Percentiles rank a stretch among this genome's conserved stretches.
phyloP scores from a whole-genome alignment of 768 basidiomycete species.

The Pisolithus microcarpus region DNA sequence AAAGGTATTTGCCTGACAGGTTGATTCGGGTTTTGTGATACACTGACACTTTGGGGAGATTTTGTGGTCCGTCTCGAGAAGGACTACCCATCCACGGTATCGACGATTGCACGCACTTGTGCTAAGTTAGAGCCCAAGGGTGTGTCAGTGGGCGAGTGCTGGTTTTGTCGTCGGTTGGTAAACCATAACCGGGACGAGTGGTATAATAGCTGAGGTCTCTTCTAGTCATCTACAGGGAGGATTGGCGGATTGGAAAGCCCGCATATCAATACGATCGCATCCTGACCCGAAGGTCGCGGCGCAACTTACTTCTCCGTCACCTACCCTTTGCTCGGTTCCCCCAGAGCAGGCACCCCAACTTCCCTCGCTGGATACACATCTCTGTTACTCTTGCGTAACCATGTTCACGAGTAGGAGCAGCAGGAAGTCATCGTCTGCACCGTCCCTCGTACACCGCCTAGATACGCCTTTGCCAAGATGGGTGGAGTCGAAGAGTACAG shows the following conservation, averaged over 20 bases:
- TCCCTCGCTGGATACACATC: conserved; percentile 30
- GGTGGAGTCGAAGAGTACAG: conserved; percentile 17
- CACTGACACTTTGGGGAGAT: conserved; percentile 34
- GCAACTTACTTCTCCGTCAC: conserved; percentile 10
- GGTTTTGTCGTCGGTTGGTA: conserved; percentile 58
- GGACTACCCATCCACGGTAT: conserved; percentile 83
- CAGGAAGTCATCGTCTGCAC: conserved; percentile 27
- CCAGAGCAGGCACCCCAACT: neutral
- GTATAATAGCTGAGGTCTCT: neutral
- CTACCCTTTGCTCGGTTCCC: neutral
- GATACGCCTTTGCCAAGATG: conserved; percentile 25
- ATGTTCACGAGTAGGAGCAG: conserved; percentile 52
- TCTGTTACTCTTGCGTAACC: conserved; percentile 62
- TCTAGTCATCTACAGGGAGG: conserved; percentile 56
- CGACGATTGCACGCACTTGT: conserved; percentile 74
- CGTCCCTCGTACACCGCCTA: neutral
- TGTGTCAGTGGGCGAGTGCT: conserved; percentile 41
- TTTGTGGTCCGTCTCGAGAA: conserved; percentile 76
- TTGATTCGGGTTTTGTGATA: neutral
- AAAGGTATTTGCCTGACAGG: conserved; percentile 41
- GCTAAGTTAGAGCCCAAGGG: conserved; percentile 68
- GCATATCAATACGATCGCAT: conserved; percentile 62
- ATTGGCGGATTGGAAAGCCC: conserved; percentile 66
- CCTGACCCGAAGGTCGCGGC: conserved; percentile 11
- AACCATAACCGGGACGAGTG: neutral